phyloP scores from a whole-genome alignment of 2,329 filamentous ascomycete species.

The Iodosphaeria phyllophila region DNA sequence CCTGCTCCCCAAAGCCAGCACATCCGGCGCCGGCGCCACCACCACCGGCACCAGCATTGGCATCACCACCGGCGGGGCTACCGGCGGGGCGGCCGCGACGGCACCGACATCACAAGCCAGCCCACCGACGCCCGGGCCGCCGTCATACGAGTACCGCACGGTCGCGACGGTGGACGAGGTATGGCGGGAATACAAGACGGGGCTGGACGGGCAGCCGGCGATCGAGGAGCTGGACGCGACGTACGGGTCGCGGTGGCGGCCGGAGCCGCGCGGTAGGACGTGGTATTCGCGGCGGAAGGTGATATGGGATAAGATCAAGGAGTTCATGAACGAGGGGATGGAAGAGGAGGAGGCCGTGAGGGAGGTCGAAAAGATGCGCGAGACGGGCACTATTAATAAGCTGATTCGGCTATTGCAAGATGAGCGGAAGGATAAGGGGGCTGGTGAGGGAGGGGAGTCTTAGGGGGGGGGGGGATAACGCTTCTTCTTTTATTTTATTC shows the following conservation, averaged over 20 bases:
- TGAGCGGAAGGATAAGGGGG: conserved; percentile 15
- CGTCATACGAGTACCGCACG: conserved; percentile 15
- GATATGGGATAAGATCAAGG: conserved; percentile 20
- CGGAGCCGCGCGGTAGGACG: conserved; percentile 16
- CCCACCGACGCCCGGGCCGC: conserved; percentile 13
- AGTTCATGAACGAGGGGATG: conserved; percentile 16
- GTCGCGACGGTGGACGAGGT: conserved; percentile 17
- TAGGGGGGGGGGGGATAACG: not conserved
- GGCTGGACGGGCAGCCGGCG: conserved; percentile 16
- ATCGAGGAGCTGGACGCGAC: conserved; percentile 16
- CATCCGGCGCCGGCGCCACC: too few relatives aligned
- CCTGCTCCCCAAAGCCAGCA: conserved; percentile 8
- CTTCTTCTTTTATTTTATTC: too few relatives aligned
- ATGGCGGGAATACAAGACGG: conserved; percentile 18
- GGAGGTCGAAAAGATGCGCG: conserved; percentile 17
- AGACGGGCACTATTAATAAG: conserved; percentile 18
- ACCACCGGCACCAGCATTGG: too few relatives aligned
- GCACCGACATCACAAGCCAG: conserved; percentile 10
- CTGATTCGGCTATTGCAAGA: conserved; percentile 17
- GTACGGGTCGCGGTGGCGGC: conserved; percentile 19
- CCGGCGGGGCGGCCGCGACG: not conserved
- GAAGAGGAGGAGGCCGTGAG: conserved; percentile 15
- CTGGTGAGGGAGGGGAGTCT: conserved; percentile 11
- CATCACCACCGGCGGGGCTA: too few relatives aligned
- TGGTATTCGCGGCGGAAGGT: conserved; percentile 20